A percentile compares a stretch with the other conserved stretches of the same genome.
phyloP scores from a whole-genome alignment of 495 filamentous ascomycete species.

The Cryomyces minteri region DNA sequence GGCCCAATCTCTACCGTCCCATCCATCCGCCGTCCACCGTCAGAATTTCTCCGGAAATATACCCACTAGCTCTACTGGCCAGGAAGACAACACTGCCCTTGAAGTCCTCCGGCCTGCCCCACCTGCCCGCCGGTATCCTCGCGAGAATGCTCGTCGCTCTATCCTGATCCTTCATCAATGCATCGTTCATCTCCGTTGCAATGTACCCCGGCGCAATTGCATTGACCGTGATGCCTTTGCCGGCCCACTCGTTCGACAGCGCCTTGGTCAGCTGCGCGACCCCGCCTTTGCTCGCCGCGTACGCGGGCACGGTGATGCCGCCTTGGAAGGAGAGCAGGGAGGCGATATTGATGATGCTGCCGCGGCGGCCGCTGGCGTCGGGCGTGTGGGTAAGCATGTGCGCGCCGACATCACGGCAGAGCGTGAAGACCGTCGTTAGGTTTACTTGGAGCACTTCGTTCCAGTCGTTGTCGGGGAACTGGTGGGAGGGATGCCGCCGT shows the following conservation, averaged over 20 bases:
- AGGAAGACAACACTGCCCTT: conserved; percentile 62
- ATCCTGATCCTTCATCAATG: conserved; percentile 52
- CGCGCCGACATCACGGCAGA: conserved; percentile 71
- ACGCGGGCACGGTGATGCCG: conserved; percentile 77
- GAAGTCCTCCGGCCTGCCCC: conserved; percentile 80
- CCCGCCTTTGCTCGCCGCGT: conserved; percentile 77
- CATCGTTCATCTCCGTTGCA: conserved; percentile 82
- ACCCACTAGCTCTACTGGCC: conserved; percentile 36
- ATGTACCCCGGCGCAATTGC: conserved; percentile 48
- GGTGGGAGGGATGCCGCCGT: conserved; percentile 52
- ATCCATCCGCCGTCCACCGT: conserved; percentile 91
- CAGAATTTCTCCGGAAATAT: conserved; percentile 66
- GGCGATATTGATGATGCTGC: conserved; percentile 74
- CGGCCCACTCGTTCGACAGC: conserved; percentile 73
- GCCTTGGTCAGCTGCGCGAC: conserved; percentile 78
- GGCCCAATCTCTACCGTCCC: conserved; percentile 36
- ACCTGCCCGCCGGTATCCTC: conserved; percentile 70
- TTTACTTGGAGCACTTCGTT: conserved; percentile 75
- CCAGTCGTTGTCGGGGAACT: conserved; percentile 73
- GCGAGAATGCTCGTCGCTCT: conserved; percentile 56
- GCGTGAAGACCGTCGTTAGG: conserved; percentile 61
- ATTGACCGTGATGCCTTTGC: conserved; percentile 40
- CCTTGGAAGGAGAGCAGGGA: conserved; percentile 80
- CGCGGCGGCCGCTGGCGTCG: conserved; percentile 37
- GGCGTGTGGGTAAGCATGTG: conserved; percentile 51